Evolutionary conservation across 75 land plant genomes (phyloP), one percentile per base, ranked within the genome.

Genomic region (Picea sitchensis): DNA sequence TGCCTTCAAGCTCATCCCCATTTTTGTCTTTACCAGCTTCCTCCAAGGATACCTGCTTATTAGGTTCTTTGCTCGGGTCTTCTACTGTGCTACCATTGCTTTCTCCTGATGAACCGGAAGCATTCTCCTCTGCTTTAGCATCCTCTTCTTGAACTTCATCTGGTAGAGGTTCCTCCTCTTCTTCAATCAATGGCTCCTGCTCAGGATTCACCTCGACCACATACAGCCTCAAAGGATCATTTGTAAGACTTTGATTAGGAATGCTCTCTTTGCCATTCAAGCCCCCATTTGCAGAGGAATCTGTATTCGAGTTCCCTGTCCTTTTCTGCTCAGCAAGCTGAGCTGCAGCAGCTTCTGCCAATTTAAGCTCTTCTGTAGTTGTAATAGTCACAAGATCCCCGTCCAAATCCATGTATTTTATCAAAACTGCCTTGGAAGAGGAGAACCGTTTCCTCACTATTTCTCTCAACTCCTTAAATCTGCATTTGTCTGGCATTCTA

Each of bases 311-410:
- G 4, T 76, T 34, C 14, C 4, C 80, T 14, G 56, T 8, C 8
- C 8, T 21, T 34, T 63, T 38, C 51, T 41, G 69, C 30, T 80
- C 91, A 73, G 60, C 31, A 21, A 76, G 67, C 26, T 65, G 80
- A 8, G 61, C 31, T 61, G 67, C 87, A 41, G 86, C 74, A 23
- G 82, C 79, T 77, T 93, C 95, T 58, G 95, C 95, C 65, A 91
- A 34, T 80, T 88, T 89, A 4, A 93, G 91, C 73, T 93, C 95
- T 14, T 54, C 65, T 12, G 91, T 89, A 69, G 84, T 84, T 47
- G 95, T 93, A 69, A 93, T 87, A 11, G 95, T 93, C 59, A 93
- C 93, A 51, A 89, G 82, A 72, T 93, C 95, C 67, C 90, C 93
- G 78, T 93, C 95, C 76, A 32, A 59, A 77, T 93, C 95, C 82